Evolutionary conservation across 202 grass and related monocot genomes (phyloP), one percentile per base, ranked within the genome.

Genomic region (Zoysia matrella): DNA sequence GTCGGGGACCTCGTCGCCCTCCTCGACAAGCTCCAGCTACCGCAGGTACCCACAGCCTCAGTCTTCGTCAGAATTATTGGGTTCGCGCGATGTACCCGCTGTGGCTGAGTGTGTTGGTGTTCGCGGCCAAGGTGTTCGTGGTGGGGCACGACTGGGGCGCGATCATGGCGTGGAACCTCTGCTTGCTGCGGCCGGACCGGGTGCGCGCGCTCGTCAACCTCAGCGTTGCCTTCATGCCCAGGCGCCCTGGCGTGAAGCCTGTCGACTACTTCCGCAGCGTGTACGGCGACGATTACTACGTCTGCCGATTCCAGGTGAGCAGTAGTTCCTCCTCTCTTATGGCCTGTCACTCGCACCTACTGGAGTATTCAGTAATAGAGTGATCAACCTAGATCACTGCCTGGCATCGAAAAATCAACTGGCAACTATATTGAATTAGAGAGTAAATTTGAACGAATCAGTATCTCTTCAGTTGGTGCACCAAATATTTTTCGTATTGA

Each of bases 141-240:
- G 93, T 96, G 63, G 93, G 93, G 47, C 90, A 96, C 52, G 93
- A 91, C 54, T 96, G 90, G 90, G 93, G 93, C 49, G 90, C 93
- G 8, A 51, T 92, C 62, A 75, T 93, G 48, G 80, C 93, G 14
- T 96, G 93, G 93, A 73, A 83, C 56, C 40, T 90, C 46, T 91
- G 93, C 90, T 52, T 91, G 74, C 74, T 97, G 47, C 85, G 91
- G 56, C 94, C 91, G 10, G 93, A 96, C 15, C 82, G 90, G 68
- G 93, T 91, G 77, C 88, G 88, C 82, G 88, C 91, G 47, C 80
- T 97, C 42, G 94, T 97, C 61, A 93, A 93, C 45, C 84, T 93
- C 72, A 93, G 94, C 58, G 88, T 93, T 5, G 83, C 94, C 44
- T 97, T 89, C 88, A 75, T 60, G 67, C 88, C 84, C 12, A 56